Evolutionary conservation across 495 filamentous ascomycete genomes (phyloP), one percentile per base, ranked within the genome.

Genomic region (Tricharina praecox): DNA sequence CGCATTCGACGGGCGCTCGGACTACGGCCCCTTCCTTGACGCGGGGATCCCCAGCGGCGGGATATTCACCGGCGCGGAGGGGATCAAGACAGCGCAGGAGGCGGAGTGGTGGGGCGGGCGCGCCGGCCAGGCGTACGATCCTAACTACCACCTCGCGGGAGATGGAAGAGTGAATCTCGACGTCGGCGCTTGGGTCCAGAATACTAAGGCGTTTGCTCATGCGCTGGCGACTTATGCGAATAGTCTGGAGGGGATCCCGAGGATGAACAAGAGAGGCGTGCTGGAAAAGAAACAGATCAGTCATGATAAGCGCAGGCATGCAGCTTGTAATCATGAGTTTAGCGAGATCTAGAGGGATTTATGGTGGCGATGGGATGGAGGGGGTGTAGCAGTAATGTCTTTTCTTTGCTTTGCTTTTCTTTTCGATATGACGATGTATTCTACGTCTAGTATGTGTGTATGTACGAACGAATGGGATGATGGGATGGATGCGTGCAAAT

Each of bases 11-110:
- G 78, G 76, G 18, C 75, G 78, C 26, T 76, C 71, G 41, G 80
- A 85, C 62, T 82, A 85, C 57, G 71, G 67, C 13, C 70, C 78
- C 0, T 84, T 85, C 61, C 68, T 79, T 26, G 70, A 74, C 23
- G 67, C 62, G 13, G 75, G 75, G 32, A 73, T 83, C 36, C 72
- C 80, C 0, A 65, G 66, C 8, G 79, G 79, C 34, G 81, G 79
- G 3, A 58, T 81, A 19, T 79, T 78, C 61, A 80, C 79, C 16
- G 80, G 79, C 20, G 78, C 81, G 8, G 80, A 83, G 55, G 70
- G 62, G 4, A 37, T 72, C 56, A 84, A 80, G 67, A 82, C 77
- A 1, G 66, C 63, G 13, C 68, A 64, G 30, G 68, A 82, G 60
- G 76, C 63, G 9, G 16, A 26, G 13, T 13, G 45, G 33, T 48